Evolutionary conservation across 768 basidiomycete genomes (phyloP).

Genomic region (Lyophyllum atratum): DNA sequence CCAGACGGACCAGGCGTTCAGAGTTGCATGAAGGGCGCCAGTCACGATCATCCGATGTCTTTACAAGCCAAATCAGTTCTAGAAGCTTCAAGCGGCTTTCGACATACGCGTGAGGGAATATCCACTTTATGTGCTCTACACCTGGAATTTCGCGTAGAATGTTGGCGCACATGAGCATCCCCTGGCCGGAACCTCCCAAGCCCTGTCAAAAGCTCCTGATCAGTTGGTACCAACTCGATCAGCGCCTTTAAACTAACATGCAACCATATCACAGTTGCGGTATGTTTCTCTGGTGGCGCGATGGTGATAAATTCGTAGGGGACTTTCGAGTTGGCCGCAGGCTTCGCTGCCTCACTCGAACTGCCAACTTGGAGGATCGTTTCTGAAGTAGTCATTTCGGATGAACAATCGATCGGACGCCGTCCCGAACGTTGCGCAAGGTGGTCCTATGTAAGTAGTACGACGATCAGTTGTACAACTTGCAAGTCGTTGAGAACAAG

Average conservation of each 20-base stretch:
- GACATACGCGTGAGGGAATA: constrained; percentile 61
- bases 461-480: no score
- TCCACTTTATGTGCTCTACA: constrained; percentile 66
- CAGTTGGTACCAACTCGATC: not conserved
- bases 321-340: no score
- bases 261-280: constrained; percentile 69
- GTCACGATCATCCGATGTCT: constrained; percentile 48
- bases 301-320: constrained; percentile 11
- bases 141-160: constrained; percentile 38
- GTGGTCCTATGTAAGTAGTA: no score
- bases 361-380: no score
- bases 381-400: no score
- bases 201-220: not conserved
- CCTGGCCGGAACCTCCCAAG: constrained; percentile 24
- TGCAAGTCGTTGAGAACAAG: no score
- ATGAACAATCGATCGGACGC: no score
- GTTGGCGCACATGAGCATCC: constrained; percentile 57
- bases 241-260: constrained; percentile 46
- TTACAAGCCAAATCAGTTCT: not conserved
- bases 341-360: no score
- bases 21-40: constrained; percentile 49
- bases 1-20: constrained; percentile 55
- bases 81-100: not conserved
- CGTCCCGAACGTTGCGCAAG: no score
- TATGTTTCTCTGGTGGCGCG: constrained; percentile 22